Conservation (phyloP, 2,329 filamentous ascomycete genomes). For the Aspergillus sclerotialis region DNA sequence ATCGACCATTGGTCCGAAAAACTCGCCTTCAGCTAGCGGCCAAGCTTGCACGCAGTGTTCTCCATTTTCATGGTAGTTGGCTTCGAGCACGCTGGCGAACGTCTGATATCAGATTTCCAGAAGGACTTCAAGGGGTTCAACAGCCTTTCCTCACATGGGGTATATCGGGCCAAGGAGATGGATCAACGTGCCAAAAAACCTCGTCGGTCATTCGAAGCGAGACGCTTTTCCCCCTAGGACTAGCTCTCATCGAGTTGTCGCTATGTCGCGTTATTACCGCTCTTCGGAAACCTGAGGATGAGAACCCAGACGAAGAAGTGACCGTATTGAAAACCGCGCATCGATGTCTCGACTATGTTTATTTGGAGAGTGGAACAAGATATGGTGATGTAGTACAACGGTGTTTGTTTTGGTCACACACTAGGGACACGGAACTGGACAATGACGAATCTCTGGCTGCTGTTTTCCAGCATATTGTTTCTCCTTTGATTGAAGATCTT, state of each 20-base stretch:
- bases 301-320: conserved; percentile 1
- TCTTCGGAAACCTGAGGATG: neutral
- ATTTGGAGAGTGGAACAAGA: neutral
- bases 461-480: neutral
- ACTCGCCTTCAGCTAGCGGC: conserved; percentile 8
- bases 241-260: conserved; percentile 8
- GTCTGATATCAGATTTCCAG: conserved; percentile 10
- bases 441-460: neutral
- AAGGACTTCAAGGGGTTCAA: neutral
- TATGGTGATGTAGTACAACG: neutral
- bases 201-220: conserved; percentile 5
- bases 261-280: conserved; percentile 1
- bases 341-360: neutral
- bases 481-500: neutral
- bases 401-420: neutral
- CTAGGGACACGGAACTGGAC: neutral
- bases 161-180: neutral
- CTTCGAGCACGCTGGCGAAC: conserved; percentile 9
- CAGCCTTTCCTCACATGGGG: conserved; percentile 5
- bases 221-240: conserved; percentile 8
- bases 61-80: conserved; percentile 16
- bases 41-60: conserved; percentile 11
- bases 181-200: too few relatives aligned
- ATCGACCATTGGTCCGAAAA: conserved; percentile 1
- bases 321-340: neutral